phyloP scores from a whole-genome alignment of 352 stramenopile genomes.

The Globisporangium takayamanum region DNA sequence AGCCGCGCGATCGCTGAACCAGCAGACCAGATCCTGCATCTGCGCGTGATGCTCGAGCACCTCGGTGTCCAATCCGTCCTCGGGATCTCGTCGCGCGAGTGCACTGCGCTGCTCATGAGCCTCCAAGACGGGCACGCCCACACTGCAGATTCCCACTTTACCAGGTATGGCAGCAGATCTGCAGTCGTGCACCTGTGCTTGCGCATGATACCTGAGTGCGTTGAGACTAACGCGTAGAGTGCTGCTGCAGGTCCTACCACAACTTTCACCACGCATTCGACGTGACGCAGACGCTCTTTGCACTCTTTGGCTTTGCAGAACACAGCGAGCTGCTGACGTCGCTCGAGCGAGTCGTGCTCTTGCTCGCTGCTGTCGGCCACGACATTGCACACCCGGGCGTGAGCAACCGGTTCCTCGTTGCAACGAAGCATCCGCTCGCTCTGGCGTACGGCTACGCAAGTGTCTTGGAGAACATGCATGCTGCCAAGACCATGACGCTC shows the following conservation, averaged over 20 bases:
- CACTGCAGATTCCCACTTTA: constrained; percentile 4
- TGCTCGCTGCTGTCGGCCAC: constrained; percentile 23
- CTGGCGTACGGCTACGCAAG: constrained; percentile 15
- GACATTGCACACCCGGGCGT: constrained; percentile 24
- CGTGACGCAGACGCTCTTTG: constrained; percentile 26
- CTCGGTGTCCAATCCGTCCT: constrained; percentile 5
- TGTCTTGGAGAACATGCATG: constrained; percentile 25
- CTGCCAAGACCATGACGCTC: constrained; percentile 19
- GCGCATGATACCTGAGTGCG: neutral
- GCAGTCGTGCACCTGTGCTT: neutral
- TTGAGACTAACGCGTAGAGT: neutral
- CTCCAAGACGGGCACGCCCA: constrained; percentile 13
- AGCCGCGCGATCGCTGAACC: neutral
- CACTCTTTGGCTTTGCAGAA: constrained; percentile 15
- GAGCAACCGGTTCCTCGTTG: constrained; percentile 20
- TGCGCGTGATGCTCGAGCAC: constrained; percentile 15
- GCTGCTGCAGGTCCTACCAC: constrained; percentile 17
- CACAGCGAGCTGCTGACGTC: constrained; percentile 6
- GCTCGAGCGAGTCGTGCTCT: constrained; percentile 17
- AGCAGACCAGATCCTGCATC: constrained; percentile 8
- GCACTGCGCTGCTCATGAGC: constrained; percentile 4
- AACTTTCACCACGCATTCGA: constrained; percentile 26
- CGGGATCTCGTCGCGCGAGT: constrained; percentile 4
- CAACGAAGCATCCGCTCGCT: constrained; percentile 14
- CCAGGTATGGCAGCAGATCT: constrained; percentile 7